phyloP scores from a whole-genome alignment of 2,329 filamentous ascomycete species.

The Fusarium proliferatum region DNA sequence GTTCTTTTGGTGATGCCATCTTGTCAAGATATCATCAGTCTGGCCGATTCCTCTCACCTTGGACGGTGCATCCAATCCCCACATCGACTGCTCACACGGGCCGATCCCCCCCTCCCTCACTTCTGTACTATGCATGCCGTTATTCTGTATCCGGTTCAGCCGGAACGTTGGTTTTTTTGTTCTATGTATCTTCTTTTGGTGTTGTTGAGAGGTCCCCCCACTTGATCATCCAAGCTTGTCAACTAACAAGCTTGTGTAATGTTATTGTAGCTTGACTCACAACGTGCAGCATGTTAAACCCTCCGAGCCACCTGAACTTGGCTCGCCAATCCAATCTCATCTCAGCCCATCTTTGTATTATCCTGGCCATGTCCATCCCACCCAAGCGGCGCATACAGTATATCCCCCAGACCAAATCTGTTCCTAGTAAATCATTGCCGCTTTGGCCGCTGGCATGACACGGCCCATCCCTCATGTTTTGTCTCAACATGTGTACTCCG shows the following conservation, averaged over 20 bases:
- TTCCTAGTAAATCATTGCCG: slow-evolving; percentile 40
- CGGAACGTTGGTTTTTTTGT: slow-evolving; percentile 1
- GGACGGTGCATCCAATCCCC: slow-evolving; percentile 9
- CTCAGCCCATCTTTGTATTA: slow-evolving; percentile 33
- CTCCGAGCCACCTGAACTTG: not conserved
- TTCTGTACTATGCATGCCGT: not conserved
- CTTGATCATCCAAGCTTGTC: slow-evolving; percentile 19
- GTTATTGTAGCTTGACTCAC: slow-evolving; percentile 3
- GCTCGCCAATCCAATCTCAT: slow-evolving; percentile 43
- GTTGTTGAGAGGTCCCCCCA: slow-evolving; percentile 29
- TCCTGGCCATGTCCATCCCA: slow-evolving; percentile 30
- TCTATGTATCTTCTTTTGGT: slow-evolving; percentile 1
- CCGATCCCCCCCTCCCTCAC: slow-evolving; percentile 33
- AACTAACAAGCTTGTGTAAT: slow-evolving; percentile 32
- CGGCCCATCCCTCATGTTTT: slow-evolving; percentile 9
- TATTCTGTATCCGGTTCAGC: slow-evolving; percentile 36
- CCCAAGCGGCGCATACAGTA: slow-evolving; percentile 2
- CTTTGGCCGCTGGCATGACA: slow-evolving; percentile 33
- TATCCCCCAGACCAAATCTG: slow-evolving; percentile 23
- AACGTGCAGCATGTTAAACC: not conserved
- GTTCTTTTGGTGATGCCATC: slow-evolving; percentile 40
- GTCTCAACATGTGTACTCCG: slow-evolving; percentile 8
- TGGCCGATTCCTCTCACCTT: slow-evolving; percentile 2
- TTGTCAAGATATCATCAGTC: slow-evolving; percentile 32
- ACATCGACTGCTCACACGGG: slow-evolving; percentile 34